Evolutionary conservation across 257 asterid genomes (phyloP), one percentile per base, ranked within the genome.

Genomic region (Solanum arcanum): DNA sequence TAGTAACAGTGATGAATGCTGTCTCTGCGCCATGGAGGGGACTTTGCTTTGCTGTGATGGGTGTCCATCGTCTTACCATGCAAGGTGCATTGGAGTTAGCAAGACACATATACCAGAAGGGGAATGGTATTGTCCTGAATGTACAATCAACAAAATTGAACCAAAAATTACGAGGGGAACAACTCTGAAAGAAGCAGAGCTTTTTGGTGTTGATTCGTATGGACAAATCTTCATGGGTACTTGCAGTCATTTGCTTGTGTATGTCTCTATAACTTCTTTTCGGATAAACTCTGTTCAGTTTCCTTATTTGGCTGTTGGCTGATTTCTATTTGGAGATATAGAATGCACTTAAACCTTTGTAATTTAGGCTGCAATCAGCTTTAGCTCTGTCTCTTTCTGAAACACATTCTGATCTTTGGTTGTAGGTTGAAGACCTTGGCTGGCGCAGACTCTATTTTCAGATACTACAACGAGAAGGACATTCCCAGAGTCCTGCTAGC

Each of bases 11-110:
- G 98, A 95, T 88, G 98, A 95, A 83, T 95, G 98, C 85, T 93
- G 93, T 86, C 95, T 95, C 86, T 94, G 98, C 88, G 95, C 98
- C 84, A 95, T 95, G 98, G 98, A 95, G 77, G 98, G 98, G 68
- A 87, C 90, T 39, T 89, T 95, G 90, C 92, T 95, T 87, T 95
- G 98, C 86, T 95, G 98, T 89, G 98, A 95, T 91, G 98, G 98
- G 64, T 95, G 98, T 88, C 98, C 98, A 2, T 93, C 95, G 66
- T 92, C 95, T 86, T 95, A 91, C 91, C 98, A 95, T 89, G 86
- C 96, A 62, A 93, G 98, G 89, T 95, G 98, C 91, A 86, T 95
- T 87, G 98, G 98, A 49, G 91, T 95, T 90, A 90, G 88, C 92
- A 95, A 94, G 89, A 86, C 88, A 95, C 88, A 89, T 89, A 91